Conservation (phyloP, 345 rosid genomes). For the Aethionema arabicum region DNA sequence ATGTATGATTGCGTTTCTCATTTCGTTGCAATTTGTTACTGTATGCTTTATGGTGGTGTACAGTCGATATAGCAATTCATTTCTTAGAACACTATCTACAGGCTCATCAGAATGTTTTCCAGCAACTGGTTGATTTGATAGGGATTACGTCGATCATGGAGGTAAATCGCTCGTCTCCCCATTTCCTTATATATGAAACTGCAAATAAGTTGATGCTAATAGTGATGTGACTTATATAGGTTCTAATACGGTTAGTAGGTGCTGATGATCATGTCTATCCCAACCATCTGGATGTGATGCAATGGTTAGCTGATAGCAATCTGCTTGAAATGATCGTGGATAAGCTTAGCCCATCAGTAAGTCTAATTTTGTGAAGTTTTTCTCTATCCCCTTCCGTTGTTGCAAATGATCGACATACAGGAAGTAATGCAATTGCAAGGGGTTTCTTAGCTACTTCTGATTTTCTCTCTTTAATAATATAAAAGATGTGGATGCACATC, state of each 20-base stretch:
- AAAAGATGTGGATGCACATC: conserved; percentile 18
- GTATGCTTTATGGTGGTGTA: conserved; percentile 18
- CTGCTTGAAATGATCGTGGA: conserved; percentile 94
- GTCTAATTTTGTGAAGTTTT: conserved; percentile 26
- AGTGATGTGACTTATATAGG: conserved; percentile 44
- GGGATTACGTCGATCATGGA: conserved; percentile 99
- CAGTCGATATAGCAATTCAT: conserved; percentile 14
- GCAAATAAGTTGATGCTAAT: conserved; percentile 13
- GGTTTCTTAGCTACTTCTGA: conserved; percentile 9
- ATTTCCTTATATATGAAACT: conserved; percentile 11
- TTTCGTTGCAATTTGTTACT: conserved; percentile 21
- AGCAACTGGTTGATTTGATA: conserved; percentile 88
- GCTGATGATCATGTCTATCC: conserved; percentile 96
- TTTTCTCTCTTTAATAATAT: conserved; percentile 1
- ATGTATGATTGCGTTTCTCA: neutral
- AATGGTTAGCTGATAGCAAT: conserved; percentile 94
- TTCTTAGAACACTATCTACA: conserved; percentile 37
- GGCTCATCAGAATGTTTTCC: conserved; percentile 89
- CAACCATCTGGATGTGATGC: conserved; percentile 92
- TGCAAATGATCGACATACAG: neutral
- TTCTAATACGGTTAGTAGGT: conserved; percentile 88
- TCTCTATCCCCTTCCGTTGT: conserved; percentile 12
- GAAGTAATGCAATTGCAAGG: conserved; percentile 5
- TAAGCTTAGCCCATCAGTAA: conserved; percentile 84
- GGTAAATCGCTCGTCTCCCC: conserved; percentile 43